Conservation (phyloP, 306 rosid species). For the Trifolium dubium region DNA sequence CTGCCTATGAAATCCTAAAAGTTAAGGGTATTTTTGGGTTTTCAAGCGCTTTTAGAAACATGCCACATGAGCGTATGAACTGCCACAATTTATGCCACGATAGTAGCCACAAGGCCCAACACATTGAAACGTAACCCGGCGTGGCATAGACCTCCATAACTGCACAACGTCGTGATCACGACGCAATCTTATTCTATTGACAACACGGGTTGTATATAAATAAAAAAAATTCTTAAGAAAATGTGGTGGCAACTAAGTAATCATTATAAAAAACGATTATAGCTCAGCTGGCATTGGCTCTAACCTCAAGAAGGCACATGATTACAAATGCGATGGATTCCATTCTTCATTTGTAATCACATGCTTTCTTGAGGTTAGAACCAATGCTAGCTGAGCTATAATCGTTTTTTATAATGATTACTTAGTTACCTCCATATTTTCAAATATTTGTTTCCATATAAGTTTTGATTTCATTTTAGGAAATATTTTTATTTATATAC, state of each 20-base stretch:
- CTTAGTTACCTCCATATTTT: background rate
- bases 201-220: background rate
- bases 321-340: too few species aligned
- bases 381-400: constrained; percentile 30
- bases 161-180: background rate
- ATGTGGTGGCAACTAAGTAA: background rate
- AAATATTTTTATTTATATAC: constrained; percentile 16
- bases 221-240: constrained; percentile 21
- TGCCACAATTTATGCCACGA: background rate
- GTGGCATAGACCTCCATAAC: background rate
- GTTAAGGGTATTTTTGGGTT: constrained; percentile 6
- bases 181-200: background rate
- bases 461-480: background rate
- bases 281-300: too few species aligned
- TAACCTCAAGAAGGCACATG: too few species aligned
- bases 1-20: background rate
- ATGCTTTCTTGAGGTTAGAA: background rate
- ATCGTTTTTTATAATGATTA: constrained; percentile 13
- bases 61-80: background rate
- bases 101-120: background rate
- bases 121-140: background rate
- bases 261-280: too few species aligned
- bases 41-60: background rate
- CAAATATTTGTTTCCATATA: constrained; percentile 10
- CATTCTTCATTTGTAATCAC: constrained; percentile 1